Base-by-base conservation (phyloP, 345 rosid species). In the Litchi chinensis region DNA sequence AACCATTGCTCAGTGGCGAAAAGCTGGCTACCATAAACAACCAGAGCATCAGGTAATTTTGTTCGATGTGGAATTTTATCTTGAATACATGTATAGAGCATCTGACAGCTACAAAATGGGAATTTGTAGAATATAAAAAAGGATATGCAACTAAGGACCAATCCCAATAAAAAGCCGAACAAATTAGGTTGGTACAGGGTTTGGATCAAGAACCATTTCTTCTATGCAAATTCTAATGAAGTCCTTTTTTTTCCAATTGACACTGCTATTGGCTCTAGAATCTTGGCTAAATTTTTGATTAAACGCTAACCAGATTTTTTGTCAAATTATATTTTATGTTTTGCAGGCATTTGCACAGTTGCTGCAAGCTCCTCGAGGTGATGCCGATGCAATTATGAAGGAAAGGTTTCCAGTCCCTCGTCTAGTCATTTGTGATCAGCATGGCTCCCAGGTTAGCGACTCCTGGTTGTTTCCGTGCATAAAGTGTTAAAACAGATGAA, bases 331-430 rank as follows among this genome's bases (percentile, higher is more conserved):
- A 54, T 69, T 68, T 54, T 71, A 44, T 71, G 41, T 12, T 15
- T 15, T 77, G 62, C 83, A 96, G 97, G 97, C 93, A 46, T 93
- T 96, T 90, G 86, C 87, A 43, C 91, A 88, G 73, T 83, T 96
- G 83, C 90, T 96, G 74, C 92, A 90, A 79, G 91, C 89, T 52
- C 99, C 99, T 76, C 80, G 18, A 60, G 93, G 87, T 79, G 91
- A 89, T 76, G 84, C 88, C n/a, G 90, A 86, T 73, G 85, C 80
- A 28, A 89, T 93, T 75, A 86, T 96, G 74, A 93, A 80, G 76
- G 91, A 96, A 82, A 91, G 99, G 87, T 96, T 96, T 83, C 99
- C 98, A 8, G 88, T 86, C 39, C 98, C 99, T 65, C 98, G 99
- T 64, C 80, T 96, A 21, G 99, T 94, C 64, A 82, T 90, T 67